Evolutionary conservation across 495 filamentous ascomycete genomes (phyloP), one percentile per base, ranked within the genome.

Genomic region (Cudoniella acicularis): DNA sequence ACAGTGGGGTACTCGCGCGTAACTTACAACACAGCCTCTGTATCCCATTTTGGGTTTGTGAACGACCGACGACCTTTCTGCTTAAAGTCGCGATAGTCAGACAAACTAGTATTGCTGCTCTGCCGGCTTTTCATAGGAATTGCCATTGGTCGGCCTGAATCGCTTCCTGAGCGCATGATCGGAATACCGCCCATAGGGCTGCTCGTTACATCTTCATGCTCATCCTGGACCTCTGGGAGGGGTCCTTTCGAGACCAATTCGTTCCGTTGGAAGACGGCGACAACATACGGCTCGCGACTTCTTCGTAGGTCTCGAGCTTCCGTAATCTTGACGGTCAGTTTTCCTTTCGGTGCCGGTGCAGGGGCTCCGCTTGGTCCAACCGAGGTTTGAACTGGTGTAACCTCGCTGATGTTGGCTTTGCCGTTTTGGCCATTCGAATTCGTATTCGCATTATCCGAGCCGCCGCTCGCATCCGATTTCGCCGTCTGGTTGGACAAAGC

Each of bases 111-210:
- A 71, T 91, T 87, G 72, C 94, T 97, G 73, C 92, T 96, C 67
- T 97, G 93, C 21, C 94, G 83, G 68, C 91, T 96, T 65, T 86
- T 86, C 89, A 96, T 96, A 1, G 94, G 94, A 64, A 98, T 98
- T 17, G 94, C 89, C 85, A 96, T 96, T 22, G 91, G 83, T 54
- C 85, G 80, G 20, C 90, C 90, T 3, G 83, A 83, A 49, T 94
- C 91, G 62, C 86, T 89, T 36, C 85, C 87, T 26, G 85, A 80
- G 30, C 86, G 77, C 59, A 77, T 78, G 57, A 90, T 87, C 1
- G 84, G 76, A 52, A 89, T 74, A 40, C 79, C 77, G 67, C 82
- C 76, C 76, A 79, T 75, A 70, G 68, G 61, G 67, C 36, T 69
- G 55, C 54, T 67, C 0, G 73, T 69, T 9, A 69, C 66, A n/a